These are phyloP conservation scores for Martensiomyces pterosporus DNA, from an alignment of 192 early-diverging fungal species.

Conservation along the genomic window DNA sequence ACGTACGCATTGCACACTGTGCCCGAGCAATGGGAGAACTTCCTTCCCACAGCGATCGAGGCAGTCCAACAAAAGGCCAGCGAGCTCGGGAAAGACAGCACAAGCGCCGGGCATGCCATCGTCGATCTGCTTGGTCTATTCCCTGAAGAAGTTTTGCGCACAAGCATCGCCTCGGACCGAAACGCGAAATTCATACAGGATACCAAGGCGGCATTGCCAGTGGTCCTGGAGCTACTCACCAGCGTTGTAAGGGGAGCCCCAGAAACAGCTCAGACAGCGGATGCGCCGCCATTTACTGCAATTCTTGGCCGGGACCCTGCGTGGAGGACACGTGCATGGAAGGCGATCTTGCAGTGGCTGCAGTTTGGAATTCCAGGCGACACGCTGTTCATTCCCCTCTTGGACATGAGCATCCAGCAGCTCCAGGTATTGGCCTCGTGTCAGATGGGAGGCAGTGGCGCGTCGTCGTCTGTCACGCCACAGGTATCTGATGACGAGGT, in stretches of 20 bases:
- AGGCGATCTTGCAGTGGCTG: slow-evolving; percentile 39
- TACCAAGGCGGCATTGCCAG: slow-evolving; percentile 14
- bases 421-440: slow-evolving; percentile 18
- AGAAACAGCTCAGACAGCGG: slow-evolving; percentile 1
- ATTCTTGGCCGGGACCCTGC: slow-evolving; percentile 9
- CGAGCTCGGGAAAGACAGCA: slow-evolving; percentile 12
- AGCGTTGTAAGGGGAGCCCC: slow-evolving; percentile 18
- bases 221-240: slow-evolving; percentile 27
- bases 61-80: slow-evolving; percentile 16
- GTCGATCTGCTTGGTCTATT: slow-evolving; percentile 39
- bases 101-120: slow-evolving; percentile 17
- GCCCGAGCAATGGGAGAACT: slow-evolving; percentile 20
- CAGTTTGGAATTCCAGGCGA: slow-evolving; percentile 38
- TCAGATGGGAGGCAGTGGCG: slow-evolving; percentile 7
- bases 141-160: slow-evolving; percentile 38
- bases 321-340: slow-evolving; percentile 42
- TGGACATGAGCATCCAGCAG: slow-evolving; percentile 32
- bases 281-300: slow-evolving; percentile 7
- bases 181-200: slow-evolving; percentile 27
- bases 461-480: too few species aligned
- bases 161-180: slow-evolving; percentile 14
- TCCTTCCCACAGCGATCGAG: slow-evolving; percentile 16
- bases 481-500: slow-evolving; percentile 29
- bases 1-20: slow-evolving; percentile 33
- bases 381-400: slow-evolving; percentile 27